A percentile compares a stretch with the other conserved stretches of the same genome.
Conservation (phyloP, 2,329 filamentous ascomycete species). For the Penicillium sumatraense region DNA sequence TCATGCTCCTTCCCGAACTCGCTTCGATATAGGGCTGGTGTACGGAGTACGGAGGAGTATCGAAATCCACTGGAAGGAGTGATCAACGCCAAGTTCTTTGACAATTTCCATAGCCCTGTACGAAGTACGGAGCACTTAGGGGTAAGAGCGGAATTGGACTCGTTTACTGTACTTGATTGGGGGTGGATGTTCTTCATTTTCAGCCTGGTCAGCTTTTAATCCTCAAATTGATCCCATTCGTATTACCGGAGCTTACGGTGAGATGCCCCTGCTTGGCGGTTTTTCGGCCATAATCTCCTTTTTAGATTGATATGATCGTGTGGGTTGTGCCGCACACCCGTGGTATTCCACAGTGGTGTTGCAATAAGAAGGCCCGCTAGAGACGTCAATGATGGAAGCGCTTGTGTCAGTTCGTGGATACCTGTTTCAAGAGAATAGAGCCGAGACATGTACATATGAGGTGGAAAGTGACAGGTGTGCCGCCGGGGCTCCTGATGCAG, state of each 20-base stretch:
- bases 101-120: too few species aligned
- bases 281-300: neutral
- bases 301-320: neutral
- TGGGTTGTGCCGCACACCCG: neutral
- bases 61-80: neutral
- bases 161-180: slow-evolving; percentile 7
- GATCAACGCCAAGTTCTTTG: slow-evolving; percentile 12
- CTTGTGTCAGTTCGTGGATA: neutral
- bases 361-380: neutral
- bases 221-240: slow-evolving; percentile 3
- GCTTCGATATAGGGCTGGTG: slow-evolving; percentile 8
- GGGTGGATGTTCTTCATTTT: neutral
- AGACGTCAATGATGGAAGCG: neutral
- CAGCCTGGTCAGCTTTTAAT: slow-evolving; percentile 2
- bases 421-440: slow-evolving; percentile 1
- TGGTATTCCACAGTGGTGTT: neutral
- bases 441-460: neutral
- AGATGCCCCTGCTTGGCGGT: neutral
- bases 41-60: too few species aligned
- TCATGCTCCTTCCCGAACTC: neutral
- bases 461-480: neutral
- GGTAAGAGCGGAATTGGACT: slow-evolving; percentile 2
- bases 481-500: neutral
- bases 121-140: slow-evolving; percentile 5
- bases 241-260: neutral